phyloP scores from a whole-genome alignment of 2,329 filamentous ascomycete species.

The Xylaria digitata region DNA sequence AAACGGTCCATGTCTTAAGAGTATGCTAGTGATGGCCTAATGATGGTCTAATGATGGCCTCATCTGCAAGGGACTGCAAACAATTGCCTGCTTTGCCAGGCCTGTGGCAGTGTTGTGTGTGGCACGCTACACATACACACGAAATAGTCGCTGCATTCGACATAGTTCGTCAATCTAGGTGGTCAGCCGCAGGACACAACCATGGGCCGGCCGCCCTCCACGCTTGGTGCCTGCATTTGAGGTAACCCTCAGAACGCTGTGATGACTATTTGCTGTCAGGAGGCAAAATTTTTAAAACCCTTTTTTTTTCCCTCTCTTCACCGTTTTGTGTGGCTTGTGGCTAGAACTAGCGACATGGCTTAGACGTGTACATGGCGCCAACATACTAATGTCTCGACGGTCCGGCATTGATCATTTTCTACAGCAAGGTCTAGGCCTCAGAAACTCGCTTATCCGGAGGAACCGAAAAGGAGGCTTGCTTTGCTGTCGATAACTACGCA shows the following conservation, averaged over 20 bases:
- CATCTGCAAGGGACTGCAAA: constrained; percentile 32
- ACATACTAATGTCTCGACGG: constrained; percentile 15
- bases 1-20: constrained; percentile 8
- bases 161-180: constrained; percentile 10
- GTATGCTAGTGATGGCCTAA: no score
- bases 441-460: constrained; percentile 9
- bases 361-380: constrained; percentile 1
- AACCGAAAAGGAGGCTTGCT: constrained; percentile 15
- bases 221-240: constrained; percentile 33
- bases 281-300: not conserved
- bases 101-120: constrained; percentile 3
- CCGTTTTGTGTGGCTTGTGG: constrained; percentile 33
- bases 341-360: constrained; percentile 14
- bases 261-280: not conserved
- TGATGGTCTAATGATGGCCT: not conserved
- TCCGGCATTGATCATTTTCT: constrained; percentile 1
- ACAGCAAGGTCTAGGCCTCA: not conserved
- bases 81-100: constrained; percentile 3
- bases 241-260: constrained; percentile 8
- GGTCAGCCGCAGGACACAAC: constrained; percentile 27
- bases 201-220: constrained; percentile 12
- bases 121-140: not conserved
- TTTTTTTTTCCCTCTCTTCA: not conserved
- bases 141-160: constrained; percentile 11
- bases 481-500: not conserved